Conservation (phyloP, 169 alveolate species). For the Plasmodium adleri region DNA sequence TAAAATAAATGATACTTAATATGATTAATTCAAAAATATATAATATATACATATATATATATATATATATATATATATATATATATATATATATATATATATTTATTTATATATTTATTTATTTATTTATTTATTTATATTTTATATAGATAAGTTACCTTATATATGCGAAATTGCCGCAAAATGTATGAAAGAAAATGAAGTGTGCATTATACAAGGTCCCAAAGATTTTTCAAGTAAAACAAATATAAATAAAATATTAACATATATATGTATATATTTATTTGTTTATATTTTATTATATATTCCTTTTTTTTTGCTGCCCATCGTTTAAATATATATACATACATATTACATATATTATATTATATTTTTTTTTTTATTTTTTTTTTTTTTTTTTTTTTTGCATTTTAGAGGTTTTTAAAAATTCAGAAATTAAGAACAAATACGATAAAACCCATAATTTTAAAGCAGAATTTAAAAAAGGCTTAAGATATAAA, state of each 20-base stretch:
- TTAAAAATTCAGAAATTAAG: conserved; percentile 59
- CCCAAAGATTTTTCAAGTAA: conserved; percentile 63
- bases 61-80: neutral
- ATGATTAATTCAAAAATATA: neutral
- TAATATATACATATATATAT: neutral
- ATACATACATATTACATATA: too few species aligned
- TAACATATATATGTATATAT: neutral
- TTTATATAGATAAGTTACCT: conserved; percentile 48
- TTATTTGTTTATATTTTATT: neutral
- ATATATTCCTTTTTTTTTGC: too few species aligned
- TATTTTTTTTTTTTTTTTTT: neutral
- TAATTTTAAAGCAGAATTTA: conserved; percentile 67
- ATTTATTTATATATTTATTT: neutral
- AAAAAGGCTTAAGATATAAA: conserved; percentile 52
- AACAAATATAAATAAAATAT: neutral
- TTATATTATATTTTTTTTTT: neutral
- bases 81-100: neutral
- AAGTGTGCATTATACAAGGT: conserved; percentile 71
- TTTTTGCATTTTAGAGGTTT: conserved; percentile 26
- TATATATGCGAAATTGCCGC: conserved; percentile 70
- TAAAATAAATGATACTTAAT: too few species aligned
- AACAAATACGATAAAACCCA: conserved; percentile 61
- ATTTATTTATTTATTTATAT: neutral
- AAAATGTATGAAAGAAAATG: conserved; percentile 62
- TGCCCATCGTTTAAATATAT: neutral